phyloP scores from a whole-genome alignment of 108 stramenopile species.

The Nitzschia palea region DNA sequence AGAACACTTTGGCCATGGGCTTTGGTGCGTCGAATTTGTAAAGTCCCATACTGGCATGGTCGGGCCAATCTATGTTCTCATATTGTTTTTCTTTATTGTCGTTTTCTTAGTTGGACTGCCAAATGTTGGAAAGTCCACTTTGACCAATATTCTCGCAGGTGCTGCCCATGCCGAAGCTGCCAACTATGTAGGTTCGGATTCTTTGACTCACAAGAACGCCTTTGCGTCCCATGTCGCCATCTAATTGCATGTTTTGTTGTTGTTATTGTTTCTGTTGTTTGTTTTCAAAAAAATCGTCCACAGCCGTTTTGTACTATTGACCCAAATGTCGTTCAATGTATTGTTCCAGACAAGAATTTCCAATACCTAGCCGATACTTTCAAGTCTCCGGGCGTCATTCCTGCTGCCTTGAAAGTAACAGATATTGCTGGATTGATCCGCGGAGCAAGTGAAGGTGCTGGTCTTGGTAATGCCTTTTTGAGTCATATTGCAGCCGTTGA shows the following conservation, averaged over 20 bases:
- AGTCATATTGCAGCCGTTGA: conserved; percentile 97
- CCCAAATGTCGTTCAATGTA: conserved; percentile 94
- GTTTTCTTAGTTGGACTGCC: conserved; percentile 77
- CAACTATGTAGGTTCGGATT: conserved; percentile 52
- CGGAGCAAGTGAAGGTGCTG: conserved; percentile 98
- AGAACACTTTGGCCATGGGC: conserved; percentile 89
- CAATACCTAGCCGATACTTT: conserved; percentile 89
- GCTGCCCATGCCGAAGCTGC: conserved; percentile 86
- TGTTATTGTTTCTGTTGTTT: not conserved
- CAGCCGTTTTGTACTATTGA: conserved; percentile 98
- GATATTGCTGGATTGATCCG: conserved; percentile 99
- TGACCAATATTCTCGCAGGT: conserved; percentile 89
- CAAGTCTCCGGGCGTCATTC: conserved; percentile 85
- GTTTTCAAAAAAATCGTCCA: conserved; percentile 4
- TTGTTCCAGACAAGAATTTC: conserved; percentile 98
- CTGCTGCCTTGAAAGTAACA: conserved; percentile 93
- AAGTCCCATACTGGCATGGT: not conserved
- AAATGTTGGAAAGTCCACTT: conserved; percentile 96
- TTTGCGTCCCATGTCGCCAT: too few species aligned
- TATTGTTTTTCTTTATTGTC: conserved; percentile 8
- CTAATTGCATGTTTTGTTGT: not conserved
- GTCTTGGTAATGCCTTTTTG: conserved; percentile 99
- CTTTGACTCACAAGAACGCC: not conserved
- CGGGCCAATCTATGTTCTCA: not conserved
- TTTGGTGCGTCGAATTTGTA: conserved; percentile 44